A percentile compares a stretch with the other conserved stretches of the same genome.
These are phyloP conservation scores for Scheffersomyces segobiensis DNA, from an alignment of 1,139 yeast species.

Conservation along the genomic window DNA sequence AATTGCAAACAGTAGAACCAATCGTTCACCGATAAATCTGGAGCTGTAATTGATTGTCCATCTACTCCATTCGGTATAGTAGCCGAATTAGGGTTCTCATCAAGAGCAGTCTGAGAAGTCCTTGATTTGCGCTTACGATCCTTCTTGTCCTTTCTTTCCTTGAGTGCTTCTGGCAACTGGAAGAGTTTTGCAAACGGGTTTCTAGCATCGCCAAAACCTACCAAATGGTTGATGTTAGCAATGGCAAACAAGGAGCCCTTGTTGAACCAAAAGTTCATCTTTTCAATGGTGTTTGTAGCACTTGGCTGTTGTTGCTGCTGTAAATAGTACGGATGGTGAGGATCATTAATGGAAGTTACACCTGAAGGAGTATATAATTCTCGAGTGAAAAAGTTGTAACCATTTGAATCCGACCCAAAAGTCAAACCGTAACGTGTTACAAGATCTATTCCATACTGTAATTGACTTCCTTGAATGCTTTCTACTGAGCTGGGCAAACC, in stretches of 20 bases:
- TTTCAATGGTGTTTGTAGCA: constrained; percentile 47
- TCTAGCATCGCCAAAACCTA: constrained; percentile 73
- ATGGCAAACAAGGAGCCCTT: constrained; percentile 75
- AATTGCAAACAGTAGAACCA: constrained; percentile 61
- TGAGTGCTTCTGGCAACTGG: constrained; percentile 67
- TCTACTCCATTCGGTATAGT: constrained; percentile 21
- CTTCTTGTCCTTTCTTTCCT: constrained; percentile 69
- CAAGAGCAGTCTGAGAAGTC: constrained; percentile 15
- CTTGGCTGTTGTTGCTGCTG: constrained; percentile 22
- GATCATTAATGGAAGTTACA: constrained; percentile 25
- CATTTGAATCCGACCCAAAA: constrained; percentile 67
- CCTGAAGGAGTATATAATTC: constrained; percentile 46
- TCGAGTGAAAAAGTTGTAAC: constrained; percentile 62
- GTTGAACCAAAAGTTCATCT: constrained; percentile 71
- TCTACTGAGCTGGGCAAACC: constrained; percentile 20
- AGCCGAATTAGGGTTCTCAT: constrained; percentile 8
- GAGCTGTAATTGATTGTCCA: constrained; percentile 38
- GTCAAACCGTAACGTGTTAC: constrained; percentile 71
- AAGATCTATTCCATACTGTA: constrained; percentile 58
- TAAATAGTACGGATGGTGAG: constrained; percentile 35
- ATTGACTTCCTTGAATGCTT: constrained; percentile 41
- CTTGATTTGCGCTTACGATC: constrained; percentile 60
- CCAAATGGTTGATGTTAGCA: constrained; percentile 69
- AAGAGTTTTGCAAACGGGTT: constrained; percentile 76
- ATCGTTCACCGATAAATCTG: constrained; percentile 48